Percentiles rank a stretch among this genome's conserved stretches.
These are phyloP conservation scores for Aspergillus sp. DNA, from an alignment of 2,329 filamentous ascomycete genomes.

Conservation along the genomic window DNA sequence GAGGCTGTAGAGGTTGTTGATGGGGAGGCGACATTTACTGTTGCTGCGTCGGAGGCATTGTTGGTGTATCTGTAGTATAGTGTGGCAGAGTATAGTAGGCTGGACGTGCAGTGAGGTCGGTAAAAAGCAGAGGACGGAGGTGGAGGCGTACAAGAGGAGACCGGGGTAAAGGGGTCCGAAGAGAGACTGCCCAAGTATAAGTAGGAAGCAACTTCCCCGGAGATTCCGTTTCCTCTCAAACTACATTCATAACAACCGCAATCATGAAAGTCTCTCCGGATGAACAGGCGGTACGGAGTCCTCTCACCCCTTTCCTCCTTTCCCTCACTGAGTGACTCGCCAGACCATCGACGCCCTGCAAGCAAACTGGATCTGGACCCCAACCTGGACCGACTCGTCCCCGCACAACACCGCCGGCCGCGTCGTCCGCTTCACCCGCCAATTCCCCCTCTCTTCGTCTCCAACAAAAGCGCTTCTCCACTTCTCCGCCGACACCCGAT, in stretches of 20 bases:
- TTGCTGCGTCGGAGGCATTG: slow-evolving; percentile 55
- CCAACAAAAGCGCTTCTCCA: slow-evolving; percentile 13
- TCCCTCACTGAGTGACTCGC: background rate
- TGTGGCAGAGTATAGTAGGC: background rate
- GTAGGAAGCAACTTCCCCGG: background rate
- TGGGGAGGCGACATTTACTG: slow-evolving; percentile 45
- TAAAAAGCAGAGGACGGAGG: background rate
- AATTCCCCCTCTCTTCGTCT: background rate
- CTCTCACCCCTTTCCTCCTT: background rate
- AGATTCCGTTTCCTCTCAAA: background rate
- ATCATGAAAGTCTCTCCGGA: slow-evolving; percentile 3
- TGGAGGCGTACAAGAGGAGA: background rate
- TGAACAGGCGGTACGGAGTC: slow-evolving; percentile 10
- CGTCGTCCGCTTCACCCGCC: slow-evolving; percentile 10
- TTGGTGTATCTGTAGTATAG: slow-evolving; percentile 48
- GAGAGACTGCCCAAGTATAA: background rate
- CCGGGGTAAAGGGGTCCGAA: slow-evolving; percentile 7
- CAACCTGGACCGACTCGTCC: slow-evolving; percentile 19
- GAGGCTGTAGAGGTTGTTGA: slow-evolving; percentile 25
- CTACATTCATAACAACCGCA: background rate
- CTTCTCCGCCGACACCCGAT: slow-evolving; percentile 46
- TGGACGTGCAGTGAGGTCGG: background rate
- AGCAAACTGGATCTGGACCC: slow-evolving; percentile 21
- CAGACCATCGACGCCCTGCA: slow-evolving; percentile 21
- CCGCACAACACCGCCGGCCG: slow-evolving; percentile 16